Conservation (phyloP, 495 filamentous ascomycete genomes). For the Cryomyces minteri region DNA sequence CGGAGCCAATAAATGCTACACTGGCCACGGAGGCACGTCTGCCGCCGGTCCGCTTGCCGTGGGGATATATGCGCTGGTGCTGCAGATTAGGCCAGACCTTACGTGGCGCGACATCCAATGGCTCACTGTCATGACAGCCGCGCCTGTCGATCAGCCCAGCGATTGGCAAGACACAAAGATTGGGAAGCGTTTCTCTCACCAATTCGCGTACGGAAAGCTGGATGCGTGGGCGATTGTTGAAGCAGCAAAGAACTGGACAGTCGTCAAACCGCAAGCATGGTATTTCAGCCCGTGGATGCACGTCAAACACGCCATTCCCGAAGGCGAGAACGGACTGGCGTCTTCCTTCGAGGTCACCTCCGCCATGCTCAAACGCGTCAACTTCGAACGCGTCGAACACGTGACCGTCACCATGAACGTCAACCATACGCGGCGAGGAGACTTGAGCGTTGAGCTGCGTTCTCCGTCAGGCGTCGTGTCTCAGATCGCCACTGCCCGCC, state of each 20-base stretch:
- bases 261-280: slow-evolving; percentile 96
- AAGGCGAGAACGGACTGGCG: slow-evolving; percentile 65
- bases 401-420: slow-evolving; percentile 97
- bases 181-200: slow-evolving; percentile 79
- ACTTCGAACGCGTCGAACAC: slow-evolving; percentile 75
- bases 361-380: slow-evolving; percentile 59
- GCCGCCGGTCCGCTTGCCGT: slow-evolving; percentile 85
- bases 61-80: slow-evolving; percentile 81
- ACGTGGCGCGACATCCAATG: slow-evolving; percentile 94
- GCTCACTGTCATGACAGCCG: slow-evolving; percentile 64
- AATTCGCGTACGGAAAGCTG: slow-evolving; percentile 87
- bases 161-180: slow-evolving; percentile 68
- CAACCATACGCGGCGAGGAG: slow-evolving; percentile 66
- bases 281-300: slow-evolving; percentile 83
- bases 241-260: slow-evolving; percentile 64
- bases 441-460: slow-evolving; percentile 81
- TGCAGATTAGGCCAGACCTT: slow-evolving; percentile 70
- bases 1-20: slow-evolving; percentile 59
- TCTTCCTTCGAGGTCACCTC: slow-evolving; percentile 60
- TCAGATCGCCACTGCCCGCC: slow-evolving; percentile 60
- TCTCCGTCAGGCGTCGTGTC: slow-evolving; percentile 69
- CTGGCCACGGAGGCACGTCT: slow-evolving; percentile 77
- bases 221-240: slow-evolving; percentile 78
- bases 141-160: slow-evolving; percentile 56
- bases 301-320: slow-evolving; percentile 68